Percentiles rank a stretch among this genome's conserved stretches.
phyloP scores from a whole-genome alignment of 169 alveolate genomes.

The Eimeria maxima region DNA sequence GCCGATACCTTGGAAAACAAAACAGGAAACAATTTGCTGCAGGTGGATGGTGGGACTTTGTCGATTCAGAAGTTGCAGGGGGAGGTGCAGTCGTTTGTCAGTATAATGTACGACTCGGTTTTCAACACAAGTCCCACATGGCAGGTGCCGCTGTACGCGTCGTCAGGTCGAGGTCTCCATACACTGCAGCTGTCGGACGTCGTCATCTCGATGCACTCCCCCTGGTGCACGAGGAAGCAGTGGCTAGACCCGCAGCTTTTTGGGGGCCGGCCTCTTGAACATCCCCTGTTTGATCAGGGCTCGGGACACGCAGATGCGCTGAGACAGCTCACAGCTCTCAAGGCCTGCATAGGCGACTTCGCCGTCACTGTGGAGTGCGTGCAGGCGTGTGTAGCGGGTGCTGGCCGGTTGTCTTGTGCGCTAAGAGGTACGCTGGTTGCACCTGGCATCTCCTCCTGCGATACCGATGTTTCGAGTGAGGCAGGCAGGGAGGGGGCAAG shows the following conservation, averaged over 20 bases:
- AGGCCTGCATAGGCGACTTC: constrained; percentile 42
- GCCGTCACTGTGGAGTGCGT: constrained; percentile 39
- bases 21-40: neutral
- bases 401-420: constrained; percentile 47
- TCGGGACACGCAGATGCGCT: constrained; percentile 37
- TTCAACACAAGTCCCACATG: constrained; percentile 8
- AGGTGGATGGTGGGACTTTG: neutral
- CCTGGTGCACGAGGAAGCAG: constrained; percentile 50
- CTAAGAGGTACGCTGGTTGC: constrained; percentile 49
- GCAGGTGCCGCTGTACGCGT: constrained; percentile 10
- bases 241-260: constrained; percentile 45
- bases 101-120: constrained; percentile 7
- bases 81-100: constrained; percentile 17
- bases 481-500: neutral
- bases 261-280: constrained; percentile 36
- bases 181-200: constrained; percentile 29
- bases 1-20: neutral
- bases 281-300: constrained; percentile 46
- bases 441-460: neutral
- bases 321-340: constrained; percentile 49
- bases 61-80: neutral
- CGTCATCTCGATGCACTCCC: neutral
- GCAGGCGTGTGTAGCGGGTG: constrained; percentile 49
- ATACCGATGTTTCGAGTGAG: neutral
- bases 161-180: neutral